These are phyloP conservation scores for Hymenoscyphus scutula DNA, from an alignment of 2,329 filamentous ascomycete species.

Conservation along the genomic window DNA sequence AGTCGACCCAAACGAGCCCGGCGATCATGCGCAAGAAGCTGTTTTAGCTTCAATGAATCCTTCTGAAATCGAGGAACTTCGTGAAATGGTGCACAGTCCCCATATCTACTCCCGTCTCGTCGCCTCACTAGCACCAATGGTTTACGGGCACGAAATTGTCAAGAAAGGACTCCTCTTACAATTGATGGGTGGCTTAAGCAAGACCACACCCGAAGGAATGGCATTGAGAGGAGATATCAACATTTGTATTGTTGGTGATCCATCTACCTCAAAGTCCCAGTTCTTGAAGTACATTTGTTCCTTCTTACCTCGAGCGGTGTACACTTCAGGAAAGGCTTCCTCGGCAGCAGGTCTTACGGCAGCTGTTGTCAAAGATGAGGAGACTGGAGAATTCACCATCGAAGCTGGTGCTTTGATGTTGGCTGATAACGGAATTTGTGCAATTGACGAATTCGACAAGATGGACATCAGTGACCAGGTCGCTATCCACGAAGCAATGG, in stretches of 20 bases:
- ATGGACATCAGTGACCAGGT: conserved; percentile 98
- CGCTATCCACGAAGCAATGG: conserved; percentile 99
- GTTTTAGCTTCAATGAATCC: conserved; percentile 83
- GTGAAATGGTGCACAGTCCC: conserved; percentile 89
- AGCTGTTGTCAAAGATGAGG: conserved; percentile 95
- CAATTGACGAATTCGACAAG: conserved; percentile 99
- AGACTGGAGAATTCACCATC: conserved; percentile 98
- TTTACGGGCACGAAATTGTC: conserved; percentile 95
- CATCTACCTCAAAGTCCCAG: conserved; percentile 95
- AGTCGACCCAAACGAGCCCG: conserved; percentile 64
- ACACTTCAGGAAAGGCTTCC: conserved; percentile 96
- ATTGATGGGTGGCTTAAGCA: conserved; percentile 92
- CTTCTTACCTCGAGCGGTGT: conserved; percentile 93
- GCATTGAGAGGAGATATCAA: conserved; percentile 95
- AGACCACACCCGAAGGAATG: conserved; percentile 91
- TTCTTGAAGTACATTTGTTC: conserved; percentile 98
- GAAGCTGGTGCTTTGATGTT: conserved; percentile 98
- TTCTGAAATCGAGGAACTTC: conserved; percentile 86
- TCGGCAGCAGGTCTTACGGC: conserved; percentile 96
- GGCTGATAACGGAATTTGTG: conserved; percentile 94
- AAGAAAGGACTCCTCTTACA: conserved; percentile 96
- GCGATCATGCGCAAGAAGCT: conserved; percentile 84
- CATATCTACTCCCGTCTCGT: conserved; percentile 93
- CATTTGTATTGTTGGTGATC: conserved; percentile 96
- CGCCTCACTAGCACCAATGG: conserved; percentile 91